Evolutionary conservation across 176 grass and related monocot species (phyloP), one percentile per base, ranked within the genome.

Genomic region (Aegilops sharonensis): DNA sequence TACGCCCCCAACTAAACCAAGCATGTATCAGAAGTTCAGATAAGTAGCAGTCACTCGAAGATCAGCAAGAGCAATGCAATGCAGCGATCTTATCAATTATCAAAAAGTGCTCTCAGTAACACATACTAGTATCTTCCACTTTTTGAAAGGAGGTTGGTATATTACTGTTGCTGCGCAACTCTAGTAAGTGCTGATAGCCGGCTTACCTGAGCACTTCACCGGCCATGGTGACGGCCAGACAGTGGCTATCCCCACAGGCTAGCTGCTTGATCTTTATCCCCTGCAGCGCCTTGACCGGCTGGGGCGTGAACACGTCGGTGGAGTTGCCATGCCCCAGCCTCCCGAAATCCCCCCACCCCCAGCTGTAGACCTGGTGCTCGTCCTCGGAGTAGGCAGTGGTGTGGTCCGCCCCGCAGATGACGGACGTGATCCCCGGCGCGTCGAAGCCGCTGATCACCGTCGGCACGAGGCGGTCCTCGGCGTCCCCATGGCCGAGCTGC

Each of bases 321-420:
- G 97, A 99, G 11, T 99, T 94, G 75, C 97, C 97, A 25, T 99
- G 97, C 0, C 97, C 97, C 8, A 99, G 91, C 87, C 97, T 94
- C 75, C 97, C 97, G 61, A 99, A 99, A 74, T 99, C 94, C 5
- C 97, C 97, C 97, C 97, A 99, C 0, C 97, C 97, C 97, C 97
- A 99, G 84, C 97, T 99, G 73, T 99, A 99, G 47, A 96, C 87
- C 85, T 99, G 94, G 48, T 64, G 66, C 76, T 94, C 87, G 43
- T 82, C 85, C 87, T 96, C 89, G 57, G 94, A 99, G 87, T 89
- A 94, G 24, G 97, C 97, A 37, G 92, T 99, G 71, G 97, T 99
- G 86, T 99, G 97, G 84, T 99, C 97, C 34, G 97, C 97, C 40
- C 97, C 97, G 90, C 97, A 99, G 81, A 89, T 96, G 73, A 99